phyloP scores from a whole-genome alignment of 306 rosid genomes.

The Dalbergia cultrata region DNA sequence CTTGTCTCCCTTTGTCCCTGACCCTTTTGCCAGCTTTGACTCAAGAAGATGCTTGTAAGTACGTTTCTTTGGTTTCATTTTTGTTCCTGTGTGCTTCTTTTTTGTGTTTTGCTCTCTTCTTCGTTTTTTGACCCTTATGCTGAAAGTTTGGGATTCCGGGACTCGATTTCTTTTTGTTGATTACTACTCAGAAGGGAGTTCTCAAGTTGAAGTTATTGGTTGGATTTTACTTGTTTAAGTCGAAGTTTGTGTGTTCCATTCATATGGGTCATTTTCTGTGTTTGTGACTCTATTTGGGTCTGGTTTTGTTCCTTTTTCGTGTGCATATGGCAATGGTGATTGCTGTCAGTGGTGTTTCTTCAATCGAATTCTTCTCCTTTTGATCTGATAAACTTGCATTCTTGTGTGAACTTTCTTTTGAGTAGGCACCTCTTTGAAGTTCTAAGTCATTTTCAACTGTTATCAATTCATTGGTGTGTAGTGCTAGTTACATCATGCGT shows the following conservation, averaged over 20 bases:
- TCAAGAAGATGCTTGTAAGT: slow-evolving; percentile 98
- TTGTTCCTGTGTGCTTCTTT: slow-evolving; percentile 42
- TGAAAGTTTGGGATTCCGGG: slow-evolving; percentile 39
- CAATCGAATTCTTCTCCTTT: slow-evolving; percentile 26
- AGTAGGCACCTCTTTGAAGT: slow-evolving; percentile 17
- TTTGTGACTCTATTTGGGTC: slow-evolving; percentile 16
- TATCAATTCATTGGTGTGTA: not conserved
- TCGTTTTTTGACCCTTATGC: slow-evolving; percentile 6
- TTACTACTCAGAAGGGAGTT: not conserved
- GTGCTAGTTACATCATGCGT: not conserved
- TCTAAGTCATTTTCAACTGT: slow-evolving; percentile 10
- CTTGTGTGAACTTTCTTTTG: slow-evolving; percentile 19
- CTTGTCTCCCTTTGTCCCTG: slow-evolving; percentile 59
- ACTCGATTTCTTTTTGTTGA: slow-evolving; percentile 23
- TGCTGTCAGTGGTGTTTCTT: slow-evolving; percentile 8
- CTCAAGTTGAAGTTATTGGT: slow-evolving; percentile 42
- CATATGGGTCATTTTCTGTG: slow-evolving; percentile 23
- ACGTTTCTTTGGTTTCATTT: slow-evolving; percentile 69
- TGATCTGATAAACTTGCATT: slow-evolving; percentile 46
- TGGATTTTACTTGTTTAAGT: slow-evolving; percentile 40
- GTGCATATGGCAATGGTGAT: slow-evolving; percentile 15
- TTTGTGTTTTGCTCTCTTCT: slow-evolving; percentile 26
- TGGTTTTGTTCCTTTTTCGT: slow-evolving; percentile 11
- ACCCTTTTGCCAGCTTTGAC: slow-evolving; percentile 67
- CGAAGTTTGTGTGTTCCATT: slow-evolving; percentile 26